Evolutionary conservation across 2,329 filamentous ascomycete species (phyloP).

Genomic region (Didymella exigua): DNA sequence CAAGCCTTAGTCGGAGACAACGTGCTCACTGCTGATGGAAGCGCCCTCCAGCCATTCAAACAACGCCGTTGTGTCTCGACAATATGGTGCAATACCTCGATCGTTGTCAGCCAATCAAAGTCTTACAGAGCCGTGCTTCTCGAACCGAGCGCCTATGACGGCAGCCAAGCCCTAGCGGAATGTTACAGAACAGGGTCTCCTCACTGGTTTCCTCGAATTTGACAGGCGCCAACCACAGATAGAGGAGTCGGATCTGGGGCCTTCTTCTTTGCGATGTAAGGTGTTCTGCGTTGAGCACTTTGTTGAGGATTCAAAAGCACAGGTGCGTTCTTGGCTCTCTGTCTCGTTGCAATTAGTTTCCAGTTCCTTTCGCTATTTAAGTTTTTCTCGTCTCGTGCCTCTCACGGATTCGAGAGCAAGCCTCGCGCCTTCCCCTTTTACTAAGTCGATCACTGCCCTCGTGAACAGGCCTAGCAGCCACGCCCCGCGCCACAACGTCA

Average conservation of each 20-base stretch:
- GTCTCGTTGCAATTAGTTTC: background rate
- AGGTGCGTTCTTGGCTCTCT: background rate
- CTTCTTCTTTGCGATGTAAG: constrained; percentile 10
- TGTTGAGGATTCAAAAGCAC: constrained; percentile 7
- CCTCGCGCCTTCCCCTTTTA: constrained; percentile 21
- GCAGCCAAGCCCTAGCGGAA: constrained; percentile 32
- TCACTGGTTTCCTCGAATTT: constrained; percentile 13
- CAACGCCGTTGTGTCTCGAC: background rate
- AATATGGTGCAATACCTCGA: background rate
- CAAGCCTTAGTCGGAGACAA: background rate
- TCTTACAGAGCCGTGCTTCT: constrained; percentile 13
- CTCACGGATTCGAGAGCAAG: background rate
- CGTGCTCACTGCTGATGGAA: no score
- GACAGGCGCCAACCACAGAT: constrained; percentile 24
- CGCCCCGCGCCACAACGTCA: constrained; percentile 30
- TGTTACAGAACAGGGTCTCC: constrained; percentile 29
- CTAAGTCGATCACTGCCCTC: constrained; percentile 36
- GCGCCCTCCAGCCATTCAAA: background rate
- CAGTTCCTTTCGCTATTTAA: constrained; percentile 15
- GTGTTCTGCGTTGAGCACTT: constrained; percentile 7
- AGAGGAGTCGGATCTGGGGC: background rate
- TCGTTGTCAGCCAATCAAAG: constrained; percentile 34
- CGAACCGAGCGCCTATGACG: constrained; percentile 33
- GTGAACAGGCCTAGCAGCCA: constrained; percentile 27
- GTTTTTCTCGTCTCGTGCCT: background rate